Evolutionary conservation across 2,329 filamentous ascomycete species (phyloP), one percentile per base, ranked within the genome.

Genomic region (Fusarium sp.): DNA sequence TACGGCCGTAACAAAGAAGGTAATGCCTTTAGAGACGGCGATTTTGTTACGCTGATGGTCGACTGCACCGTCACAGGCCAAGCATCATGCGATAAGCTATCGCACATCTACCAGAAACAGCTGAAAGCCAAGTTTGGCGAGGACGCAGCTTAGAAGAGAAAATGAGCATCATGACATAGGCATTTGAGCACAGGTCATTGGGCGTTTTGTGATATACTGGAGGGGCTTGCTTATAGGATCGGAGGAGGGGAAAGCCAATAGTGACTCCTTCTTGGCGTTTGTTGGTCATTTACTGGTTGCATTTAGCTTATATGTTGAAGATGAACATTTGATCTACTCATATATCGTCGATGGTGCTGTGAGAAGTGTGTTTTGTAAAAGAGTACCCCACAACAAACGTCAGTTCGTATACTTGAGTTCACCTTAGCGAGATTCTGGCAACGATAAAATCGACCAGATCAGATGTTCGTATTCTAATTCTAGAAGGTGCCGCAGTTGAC

Each of bases 41-140:
- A 98, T 77, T 90, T 98, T 62, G 87, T 97, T 2, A 89, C 97
- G 66, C 89, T 91, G 63, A 93, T 98, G 75, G 84, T 89, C 24
- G 90, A 89, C 55, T 99, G 96, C 80, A 87, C 89, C 40, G 85
- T 86, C 50, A 75, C 77, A 6, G 84, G 83, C 14, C 81, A 83
- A 40, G 83, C 88, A 52, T 89, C 87, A 71, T 98, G 96, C 79
- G 89, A 91, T 67, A 86, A 87, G 56, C 91, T 95, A 78, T 90
- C 95, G 73, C 84, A 84, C 54, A 79, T 77, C 29, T 89, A 84
- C 73, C 81, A 81, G 66, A 77, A 84, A 53, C 81, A 82, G 59
- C 86, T 86, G 84, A 82, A 79, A 66, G 77, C 78, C 38, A 79
- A 81, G 12, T 85, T 85, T 64, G 68, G 68, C 9, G 55, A 56